Percentiles rank a stretch among this genome's conserved stretches.
Evolutionary conservation across 306 rosid species (phyloP).

Genomic region (Senna siamea): DNA sequence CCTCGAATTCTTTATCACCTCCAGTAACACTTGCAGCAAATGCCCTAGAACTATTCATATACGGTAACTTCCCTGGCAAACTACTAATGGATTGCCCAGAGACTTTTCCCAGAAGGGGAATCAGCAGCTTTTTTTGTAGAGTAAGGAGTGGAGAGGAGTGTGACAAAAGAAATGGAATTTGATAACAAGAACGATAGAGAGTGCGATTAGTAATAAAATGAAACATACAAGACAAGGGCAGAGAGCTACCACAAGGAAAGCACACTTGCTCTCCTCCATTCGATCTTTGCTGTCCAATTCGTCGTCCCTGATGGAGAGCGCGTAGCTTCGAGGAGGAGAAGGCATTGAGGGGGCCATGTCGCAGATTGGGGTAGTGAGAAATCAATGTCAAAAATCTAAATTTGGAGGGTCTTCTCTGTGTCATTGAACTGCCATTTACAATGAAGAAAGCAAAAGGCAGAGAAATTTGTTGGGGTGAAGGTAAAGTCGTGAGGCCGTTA

Average conservation of each 20-base stretch:
- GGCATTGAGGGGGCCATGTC: constrained; percentile 52
- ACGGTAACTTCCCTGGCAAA: constrained; percentile 34
- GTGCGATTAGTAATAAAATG: constrained; percentile 56
- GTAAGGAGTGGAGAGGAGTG: constrained; percentile 69
- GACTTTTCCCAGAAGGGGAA: constrained; percentile 27
- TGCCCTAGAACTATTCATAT: constrained; percentile 6
- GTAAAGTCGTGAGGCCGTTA: background rate
- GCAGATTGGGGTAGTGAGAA: constrained; percentile 14
- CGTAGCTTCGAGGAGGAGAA: constrained; percentile 59
- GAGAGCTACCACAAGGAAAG: constrained; percentile 70
- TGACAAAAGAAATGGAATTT: constrained; percentile 84
- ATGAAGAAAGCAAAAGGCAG: background rate
- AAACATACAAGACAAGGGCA: constrained; percentile 89
- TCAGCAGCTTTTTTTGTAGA: constrained; percentile 64
- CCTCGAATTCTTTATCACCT: constrained; percentile 44
- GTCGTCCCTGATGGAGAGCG: constrained; percentile 54
- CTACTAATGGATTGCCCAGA: background rate
- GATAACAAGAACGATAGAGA: constrained; percentile 64
- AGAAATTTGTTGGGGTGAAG: background rate
- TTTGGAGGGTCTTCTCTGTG: constrained; percentile 41
- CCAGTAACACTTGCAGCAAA: constrained; percentile 47
- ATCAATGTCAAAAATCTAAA: constrained; percentile 25
- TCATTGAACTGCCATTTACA: constrained; percentile 72
- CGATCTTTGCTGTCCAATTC: constrained; percentile 45
- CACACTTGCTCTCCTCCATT: constrained; percentile 50